Evolutionary conservation across 2,329 filamentous ascomycete genomes (phyloP), one percentile per base, ranked within the genome.

Genomic region (Ophiocordyceps unilateralis): DNA sequence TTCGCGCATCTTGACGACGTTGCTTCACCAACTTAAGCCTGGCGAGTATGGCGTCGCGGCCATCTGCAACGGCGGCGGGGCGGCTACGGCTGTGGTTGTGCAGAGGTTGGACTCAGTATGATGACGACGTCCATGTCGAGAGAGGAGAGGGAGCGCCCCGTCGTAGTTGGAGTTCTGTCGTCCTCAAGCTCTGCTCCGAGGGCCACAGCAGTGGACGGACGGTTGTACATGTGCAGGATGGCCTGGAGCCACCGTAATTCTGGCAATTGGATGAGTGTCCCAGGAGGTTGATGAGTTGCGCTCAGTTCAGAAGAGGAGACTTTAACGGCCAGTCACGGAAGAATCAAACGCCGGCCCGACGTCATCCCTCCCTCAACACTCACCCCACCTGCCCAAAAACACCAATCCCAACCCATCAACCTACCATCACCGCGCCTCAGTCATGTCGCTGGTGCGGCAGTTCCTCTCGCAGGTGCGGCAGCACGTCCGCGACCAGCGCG

Each of bases 21-120:
- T 96, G 47, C 69, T 96, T 47, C 89, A 96, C 62, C 89, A 95
- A 64, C 69, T 96, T 48, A 80, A 93, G 67, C 78, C 81, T 36
- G 88, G 88, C 30, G 84, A 98, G 65, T 96, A 95, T 58, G 91
- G 91, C 43, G 84, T 89, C 50, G 91, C 88, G 15, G 88, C 88
- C 3, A 96, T 98, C 47, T 96, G 91, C 67, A 98, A 98, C 55
- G 91, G 91, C 39, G 91, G 91, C 37, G 91, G 91, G 46, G 89
- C 87, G 14, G 85, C 89, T 1, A 89, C 84, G 10, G 91, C 88
- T 0, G 72, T 96, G 57, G 85, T 96, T 41, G 85, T 98, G 43
- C 88, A 96, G 64, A 78, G 78, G 53, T 71, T 89, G 51, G 80
- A 82, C 49, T 66, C 65, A 41, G 69, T 72, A 43, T 75, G 56